These are phyloP conservation scores for Hymenotorrendiella dingleyae DNA, from an alignment of 2,329 filamentous ascomycete species.

Conservation along the genomic window DNA sequence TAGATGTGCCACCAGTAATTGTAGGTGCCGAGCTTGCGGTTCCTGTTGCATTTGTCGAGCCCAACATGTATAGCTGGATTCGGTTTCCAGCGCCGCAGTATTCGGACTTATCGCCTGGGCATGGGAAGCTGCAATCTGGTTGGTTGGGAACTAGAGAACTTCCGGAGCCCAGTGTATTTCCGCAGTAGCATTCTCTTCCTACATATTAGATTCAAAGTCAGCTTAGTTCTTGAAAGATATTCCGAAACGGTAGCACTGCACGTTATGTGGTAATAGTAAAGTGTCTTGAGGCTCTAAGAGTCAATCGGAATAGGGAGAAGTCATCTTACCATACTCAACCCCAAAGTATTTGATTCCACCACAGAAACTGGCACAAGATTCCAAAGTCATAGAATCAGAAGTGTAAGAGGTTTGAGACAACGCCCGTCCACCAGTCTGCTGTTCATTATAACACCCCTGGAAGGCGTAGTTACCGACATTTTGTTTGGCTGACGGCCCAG, in stretches of 20 bases:
- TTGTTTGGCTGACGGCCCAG: slow-evolving; percentile 16
- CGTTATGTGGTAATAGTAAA: too few relatives aligned
- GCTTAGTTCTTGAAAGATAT: background rate
- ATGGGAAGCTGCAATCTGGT: slow-evolving; percentile 20
- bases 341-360: slow-evolving; percentile 31
- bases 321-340: slow-evolving; percentile 35
- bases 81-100: slow-evolving; percentile 24
- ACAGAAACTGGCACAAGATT: slow-evolving; percentile 29
- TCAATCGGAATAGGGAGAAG: slow-evolving; percentile 25
- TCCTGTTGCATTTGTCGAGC: background rate
- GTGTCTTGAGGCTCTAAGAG: too few relatives aligned
- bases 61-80: slow-evolving; percentile 9
- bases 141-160: slow-evolving; percentile 21
- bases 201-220: too few relatives aligned
- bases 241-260: too few relatives aligned
- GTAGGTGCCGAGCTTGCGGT: background rate
- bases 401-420: slow-evolving; percentile 19
- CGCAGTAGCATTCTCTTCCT: slow-evolving; percentile 27
- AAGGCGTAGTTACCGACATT: slow-evolving; percentile 22
- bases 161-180: slow-evolving; percentile 20
- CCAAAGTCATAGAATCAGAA: slow-evolving; percentile 29
- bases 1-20: background rate
- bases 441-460: slow-evolving; percentile 31
- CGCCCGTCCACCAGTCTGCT: slow-evolving; percentile 20
- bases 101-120: slow-evolving; percentile 3